Evolutionary conservation across 1,284 basidiomycete species (phyloP).

Genomic region (Coniferiporia sulphurascens): DNA sequence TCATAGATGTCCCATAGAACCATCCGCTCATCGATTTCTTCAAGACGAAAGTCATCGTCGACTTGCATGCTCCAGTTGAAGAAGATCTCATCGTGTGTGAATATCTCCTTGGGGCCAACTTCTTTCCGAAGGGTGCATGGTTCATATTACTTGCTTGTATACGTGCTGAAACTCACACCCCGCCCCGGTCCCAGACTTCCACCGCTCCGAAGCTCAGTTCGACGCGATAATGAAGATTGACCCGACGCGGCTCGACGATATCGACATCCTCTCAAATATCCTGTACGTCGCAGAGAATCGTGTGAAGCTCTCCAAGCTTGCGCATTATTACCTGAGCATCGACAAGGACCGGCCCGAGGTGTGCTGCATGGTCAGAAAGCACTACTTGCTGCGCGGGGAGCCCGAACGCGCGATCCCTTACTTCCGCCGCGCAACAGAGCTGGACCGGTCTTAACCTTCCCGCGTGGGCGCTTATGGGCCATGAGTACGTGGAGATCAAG

Average conservation of each 20-base stretch:
- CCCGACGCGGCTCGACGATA: no score
- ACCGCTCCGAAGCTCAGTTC: slow-evolving; percentile 82
- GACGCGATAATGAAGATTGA: no score
- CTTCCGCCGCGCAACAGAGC: slow-evolving; percentile 88
- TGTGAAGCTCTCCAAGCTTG: no score
- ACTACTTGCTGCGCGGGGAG: no score
- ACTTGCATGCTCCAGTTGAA: no score
- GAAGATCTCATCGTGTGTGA: no score
- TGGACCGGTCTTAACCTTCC: slow-evolving; percentile 93
- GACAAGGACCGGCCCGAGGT: no score
- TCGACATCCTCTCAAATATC: no score
- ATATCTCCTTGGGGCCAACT: slow-evolving; percentile 60
- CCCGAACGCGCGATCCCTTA: slow-evolving; percentile 95
- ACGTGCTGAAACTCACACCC: no score
- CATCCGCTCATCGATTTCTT: slow-evolving; percentile 84
- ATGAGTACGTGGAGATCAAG: slow-evolving; percentile 98
- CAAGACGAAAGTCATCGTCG: slow-evolving; percentile 85
- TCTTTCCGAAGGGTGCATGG: slow-evolving; percentile 84
- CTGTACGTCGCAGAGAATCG: no score
- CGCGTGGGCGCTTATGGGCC: slow-evolving; percentile 99
- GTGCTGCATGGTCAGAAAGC: no score
- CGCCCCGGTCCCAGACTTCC: slow-evolving; percentile 61
- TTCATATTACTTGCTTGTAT: slow-evolving; percentile 38
- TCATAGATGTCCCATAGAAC: slow-evolving; percentile 59
- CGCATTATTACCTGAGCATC: no score